A percentile compares a stretch with the other conserved stretches of the same genome.
These are phyloP conservation scores for Thecaphora frezii DNA, from an alignment of 1,284 basidiomycete genomes.

Conservation along the genomic window DNA sequence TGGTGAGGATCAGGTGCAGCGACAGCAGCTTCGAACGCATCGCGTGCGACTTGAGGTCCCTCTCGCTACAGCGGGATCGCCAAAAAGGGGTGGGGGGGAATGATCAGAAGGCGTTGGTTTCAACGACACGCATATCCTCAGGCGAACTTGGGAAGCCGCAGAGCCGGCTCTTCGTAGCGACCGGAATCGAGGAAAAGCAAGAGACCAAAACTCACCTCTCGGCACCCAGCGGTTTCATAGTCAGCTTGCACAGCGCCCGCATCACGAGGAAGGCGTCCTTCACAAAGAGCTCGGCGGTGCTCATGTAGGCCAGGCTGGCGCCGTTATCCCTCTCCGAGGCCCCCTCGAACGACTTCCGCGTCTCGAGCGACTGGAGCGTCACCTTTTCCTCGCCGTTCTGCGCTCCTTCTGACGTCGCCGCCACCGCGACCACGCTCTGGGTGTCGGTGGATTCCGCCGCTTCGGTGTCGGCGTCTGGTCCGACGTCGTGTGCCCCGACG, in stretches of 20 bases:
- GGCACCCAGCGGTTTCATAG: conserved; percentile 55
- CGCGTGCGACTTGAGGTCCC: conserved; percentile 55
- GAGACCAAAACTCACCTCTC: conserved; percentile 27
- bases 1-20: conserved; percentile 53
- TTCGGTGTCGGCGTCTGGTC: conserved; percentile 11
- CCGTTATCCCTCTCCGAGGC: conserved; percentile 49
- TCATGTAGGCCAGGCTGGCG: conserved; percentile 39
- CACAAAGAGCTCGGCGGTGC: conserved; percentile 53
- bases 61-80: conserved; percentile 28
- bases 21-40: conserved; percentile 58
- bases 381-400: conserved; percentile 30
- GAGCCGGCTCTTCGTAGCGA: no score
- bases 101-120: no score
- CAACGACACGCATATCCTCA: no score
- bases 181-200: no score
- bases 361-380: conserved; percentile 50
- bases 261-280: conserved; percentile 58
- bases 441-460: not conserved
- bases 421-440: not conserved
- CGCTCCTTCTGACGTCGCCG: not conserved
- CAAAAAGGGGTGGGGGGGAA: not conserved
- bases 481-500: no score
- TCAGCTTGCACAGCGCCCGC: conserved; percentile 57
- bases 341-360: conserved; percentile 53
- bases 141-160: no score